These are phyloP conservation scores for Cicer judaicum DNA, from an alignment of 306 rosid genomes.

Conservation along the genomic window DNA sequence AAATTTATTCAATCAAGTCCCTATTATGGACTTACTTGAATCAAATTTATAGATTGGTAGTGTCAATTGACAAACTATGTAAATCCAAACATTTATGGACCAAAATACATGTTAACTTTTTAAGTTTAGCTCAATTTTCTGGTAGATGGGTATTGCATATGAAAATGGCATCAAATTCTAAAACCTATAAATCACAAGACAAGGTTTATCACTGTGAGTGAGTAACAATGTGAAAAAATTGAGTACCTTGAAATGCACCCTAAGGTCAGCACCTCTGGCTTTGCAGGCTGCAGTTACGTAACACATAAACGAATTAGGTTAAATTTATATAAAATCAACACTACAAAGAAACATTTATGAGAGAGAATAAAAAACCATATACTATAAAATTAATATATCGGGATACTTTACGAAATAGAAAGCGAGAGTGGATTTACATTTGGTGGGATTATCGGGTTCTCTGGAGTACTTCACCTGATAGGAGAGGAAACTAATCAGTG, in stretches of 20 bases:
- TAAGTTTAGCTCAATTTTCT: conserved; percentile 9
- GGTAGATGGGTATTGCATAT: neutral
- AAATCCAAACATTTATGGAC: neutral
- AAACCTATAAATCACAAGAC: neutral
- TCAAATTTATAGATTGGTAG: neutral
- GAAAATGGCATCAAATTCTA: neutral
- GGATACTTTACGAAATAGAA: neutral
- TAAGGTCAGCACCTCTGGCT: conserved; percentile 90
- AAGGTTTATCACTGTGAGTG: neutral
- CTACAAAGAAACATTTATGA: neutral
- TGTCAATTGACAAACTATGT: conserved; percentile 13
- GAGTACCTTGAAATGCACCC: conserved; percentile 93
- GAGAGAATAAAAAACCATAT: neutral
- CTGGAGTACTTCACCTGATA: conserved; percentile 86
- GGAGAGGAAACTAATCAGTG: neutral
- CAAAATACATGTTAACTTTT: conserved; percentile 4
- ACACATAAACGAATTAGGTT: conserved; percentile 23
- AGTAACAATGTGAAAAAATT: neutral
- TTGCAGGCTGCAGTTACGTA: conserved; percentile 74
- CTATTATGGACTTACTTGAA: neutral
- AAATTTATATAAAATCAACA: neutral
- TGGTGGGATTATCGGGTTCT: conserved; percentile 89
- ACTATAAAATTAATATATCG: neutral
- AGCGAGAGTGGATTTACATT: conserved; percentile 53
- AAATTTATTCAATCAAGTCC: conserved; percentile 16